A percentile compares a stretch with the other conserved stretches of the same genome.
Evolutionary conservation across 352 stramenopile species (phyloP).

Genomic region (Phytopythium montanum): DNA sequence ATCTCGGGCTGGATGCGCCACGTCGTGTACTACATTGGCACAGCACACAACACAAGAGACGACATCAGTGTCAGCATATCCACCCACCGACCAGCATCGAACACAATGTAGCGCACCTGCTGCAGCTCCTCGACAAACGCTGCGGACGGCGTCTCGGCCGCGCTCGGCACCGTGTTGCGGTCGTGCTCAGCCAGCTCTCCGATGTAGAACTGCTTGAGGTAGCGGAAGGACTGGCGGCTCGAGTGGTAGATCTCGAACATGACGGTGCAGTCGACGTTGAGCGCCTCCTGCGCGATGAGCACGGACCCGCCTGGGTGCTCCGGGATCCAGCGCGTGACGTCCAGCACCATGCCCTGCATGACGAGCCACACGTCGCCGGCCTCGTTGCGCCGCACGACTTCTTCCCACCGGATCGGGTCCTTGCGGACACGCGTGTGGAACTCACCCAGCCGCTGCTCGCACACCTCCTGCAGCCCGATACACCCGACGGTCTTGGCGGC

Average conservation of each 20-base stretch:
- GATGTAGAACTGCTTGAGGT: slow-evolving; percentile 92
- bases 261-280: slow-evolving; percentile 86
- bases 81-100: background rate
- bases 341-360: slow-evolving; percentile 88
- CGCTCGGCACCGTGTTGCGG: slow-evolving; percentile 40
- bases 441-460: slow-evolving; percentile 60
- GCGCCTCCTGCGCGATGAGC: slow-evolving; percentile 80
- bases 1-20: slow-evolving; percentile 70
- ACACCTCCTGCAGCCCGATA: slow-evolving; percentile 74
- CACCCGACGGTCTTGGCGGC: slow-evolving; percentile 70
- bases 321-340: slow-evolving; percentile 86
- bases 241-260: slow-evolving; percentile 93
- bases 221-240: slow-evolving; percentile 89
- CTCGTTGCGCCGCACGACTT: slow-evolving; percentile 74
- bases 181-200: slow-evolving; percentile 77
- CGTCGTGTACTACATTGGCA: slow-evolving; percentile 56
- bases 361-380: slow-evolving; percentile 79
- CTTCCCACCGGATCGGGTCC: slow-evolving; percentile 74
- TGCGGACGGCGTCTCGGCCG: slow-evolving; percentile 43
- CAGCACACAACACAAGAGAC: slow-evolving; percentile 4
- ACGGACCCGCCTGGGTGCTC: slow-evolving; percentile 83
- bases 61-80: background rate
- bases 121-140: slow-evolving; percentile 75
- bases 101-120: slow-evolving; percentile 25
- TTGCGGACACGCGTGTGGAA: slow-evolving; percentile 82